Conservation (phyloP, 352 stramenopile genomes). For the Thalassiosira mediterranea region DNA sequence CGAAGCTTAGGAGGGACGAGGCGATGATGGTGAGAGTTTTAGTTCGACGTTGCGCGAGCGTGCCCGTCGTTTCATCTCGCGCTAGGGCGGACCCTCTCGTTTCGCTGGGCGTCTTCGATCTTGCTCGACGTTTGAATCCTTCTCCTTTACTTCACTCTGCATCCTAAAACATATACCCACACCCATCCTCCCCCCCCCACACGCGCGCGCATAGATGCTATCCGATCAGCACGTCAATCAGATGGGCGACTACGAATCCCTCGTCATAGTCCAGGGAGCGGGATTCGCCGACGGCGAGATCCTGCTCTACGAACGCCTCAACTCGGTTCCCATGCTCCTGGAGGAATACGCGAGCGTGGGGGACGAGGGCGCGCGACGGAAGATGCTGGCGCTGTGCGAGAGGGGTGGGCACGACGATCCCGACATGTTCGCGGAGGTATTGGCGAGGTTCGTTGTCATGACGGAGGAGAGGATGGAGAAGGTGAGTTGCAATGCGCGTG, state of each 20-base stretch:
- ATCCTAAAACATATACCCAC: too few species aligned
- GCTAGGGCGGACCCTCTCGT: too few species aligned
- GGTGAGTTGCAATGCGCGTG: conserved; percentile 37
- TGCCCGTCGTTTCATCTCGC: too few species aligned
- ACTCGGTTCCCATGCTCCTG: conserved; percentile 80
- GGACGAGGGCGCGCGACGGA: conserved; percentile 60
- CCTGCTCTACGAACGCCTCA: conserved; percentile 79
- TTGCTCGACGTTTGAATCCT: not conserved
- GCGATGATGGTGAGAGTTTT: conserved; percentile 64
- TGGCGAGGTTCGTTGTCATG: conserved; percentile 80
- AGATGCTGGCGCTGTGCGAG: conserved; percentile 82
- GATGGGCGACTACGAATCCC: conserved; percentile 79
- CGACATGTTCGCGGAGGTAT: conserved; percentile 76
- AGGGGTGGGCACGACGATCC: conserved; percentile 58
- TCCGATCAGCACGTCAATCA: conserved; percentile 75
- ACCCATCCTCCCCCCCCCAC: too few species aligned
- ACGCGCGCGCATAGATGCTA: too few species aligned
- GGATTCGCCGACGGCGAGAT: conserved; percentile 78
- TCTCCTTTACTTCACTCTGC: conserved; percentile 2
- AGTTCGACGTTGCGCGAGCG: not conserved
- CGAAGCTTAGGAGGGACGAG: conserved; percentile 72
- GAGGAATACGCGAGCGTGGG: conserved; percentile 75
- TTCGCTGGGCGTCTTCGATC: too few species aligned
- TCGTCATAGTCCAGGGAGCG: conserved; percentile 80
- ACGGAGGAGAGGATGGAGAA: conserved; percentile 49